Evolutionary conservation across 495 filamentous ascomycete genomes (phyloP).

Genomic region (Saxophila tyrrhenica): DNA sequence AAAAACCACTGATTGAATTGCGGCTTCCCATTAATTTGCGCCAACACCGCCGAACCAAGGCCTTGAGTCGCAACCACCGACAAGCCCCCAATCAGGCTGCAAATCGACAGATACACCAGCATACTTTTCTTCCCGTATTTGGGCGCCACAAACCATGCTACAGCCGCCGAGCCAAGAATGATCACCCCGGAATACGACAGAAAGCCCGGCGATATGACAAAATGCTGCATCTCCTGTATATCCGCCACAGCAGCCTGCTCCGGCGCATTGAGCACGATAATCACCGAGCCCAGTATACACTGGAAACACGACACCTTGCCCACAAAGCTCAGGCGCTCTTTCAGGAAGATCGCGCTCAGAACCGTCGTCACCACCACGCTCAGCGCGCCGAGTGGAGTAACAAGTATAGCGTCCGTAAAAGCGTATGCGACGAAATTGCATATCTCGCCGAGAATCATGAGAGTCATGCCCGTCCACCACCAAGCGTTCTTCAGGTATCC

Average conservation of each 20-base stretch:
- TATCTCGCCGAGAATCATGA: constrained; percentile 95
- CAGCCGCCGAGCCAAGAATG: constrained; percentile 57
- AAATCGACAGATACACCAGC: constrained; percentile 93
- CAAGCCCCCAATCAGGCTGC: constrained; percentile 85
- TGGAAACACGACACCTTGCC: constrained; percentile 93
- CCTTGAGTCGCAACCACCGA: constrained; percentile 95
- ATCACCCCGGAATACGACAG: constrained; percentile 75
- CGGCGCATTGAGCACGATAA: constrained; percentile 92
- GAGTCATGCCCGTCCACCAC: constrained; percentile 94
- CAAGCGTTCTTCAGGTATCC: constrained; percentile 92
- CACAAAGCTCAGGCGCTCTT: constrained; percentile 88
- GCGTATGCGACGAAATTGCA: constrained; percentile 98
- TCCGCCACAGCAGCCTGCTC: constrained; percentile 68
- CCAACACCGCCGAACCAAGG: constrained; percentile 79
- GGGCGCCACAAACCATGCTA: constrained; percentile 75
- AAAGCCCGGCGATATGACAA: constrained; percentile 81
- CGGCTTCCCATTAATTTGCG: constrained; percentile 63
- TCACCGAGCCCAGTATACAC: constrained; percentile 84
- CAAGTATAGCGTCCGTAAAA: constrained; percentile 93
- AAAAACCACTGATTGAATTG: constrained; percentile 98
- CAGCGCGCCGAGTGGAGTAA: constrained; percentile 89
- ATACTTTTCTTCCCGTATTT: constrained; percentile 93
- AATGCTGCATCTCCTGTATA: constrained; percentile 88
- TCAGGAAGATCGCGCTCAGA: constrained; percentile 89
- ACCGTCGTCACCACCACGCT: constrained; percentile 91